Conservation (phyloP, 306 rosid genomes). For the Betula pendula region DNA sequence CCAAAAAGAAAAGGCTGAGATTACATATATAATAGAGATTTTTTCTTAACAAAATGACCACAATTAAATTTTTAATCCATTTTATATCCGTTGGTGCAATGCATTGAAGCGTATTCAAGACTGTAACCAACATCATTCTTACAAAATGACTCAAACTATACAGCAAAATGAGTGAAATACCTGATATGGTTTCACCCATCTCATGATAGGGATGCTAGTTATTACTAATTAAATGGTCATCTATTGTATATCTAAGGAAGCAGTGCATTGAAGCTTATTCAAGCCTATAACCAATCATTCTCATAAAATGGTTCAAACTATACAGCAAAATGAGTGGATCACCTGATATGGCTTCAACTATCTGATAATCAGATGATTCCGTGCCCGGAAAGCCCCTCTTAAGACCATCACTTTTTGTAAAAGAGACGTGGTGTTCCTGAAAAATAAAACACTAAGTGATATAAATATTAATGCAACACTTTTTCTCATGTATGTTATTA, state of each 20-base stretch:
- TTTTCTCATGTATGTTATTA: background rate
- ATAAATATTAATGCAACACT: constrained; percentile 16
- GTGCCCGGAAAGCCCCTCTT: constrained; percentile 53
- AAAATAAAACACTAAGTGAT: constrained; percentile 23
- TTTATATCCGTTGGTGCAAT: background rate
- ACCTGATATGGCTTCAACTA: constrained; percentile 60
- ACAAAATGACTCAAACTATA: background rate
- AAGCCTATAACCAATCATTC: constrained; percentile 11
- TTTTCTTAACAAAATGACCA: background rate
- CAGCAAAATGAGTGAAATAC: background rate
- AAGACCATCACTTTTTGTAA: constrained; percentile 49
- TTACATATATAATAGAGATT: background rate
- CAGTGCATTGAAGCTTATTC: constrained; percentile 6
- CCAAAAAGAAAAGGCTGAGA: background rate
- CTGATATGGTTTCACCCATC: background rate
- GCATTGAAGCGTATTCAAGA: background rate
- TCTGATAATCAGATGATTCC: constrained; percentile 51
- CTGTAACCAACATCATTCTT: background rate
- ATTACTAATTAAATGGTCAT: background rate
- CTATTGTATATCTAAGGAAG: background rate
- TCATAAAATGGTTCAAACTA: constrained; percentile 12
- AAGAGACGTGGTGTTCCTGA: constrained; percentile 46
- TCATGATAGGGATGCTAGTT: background rate
- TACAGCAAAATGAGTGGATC: constrained; percentile 20
- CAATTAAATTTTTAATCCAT: background rate